Evolutionary conservation across 2,329 filamentous ascomycete species (phyloP).

Genomic region (Myriangium duriaei): DNA sequence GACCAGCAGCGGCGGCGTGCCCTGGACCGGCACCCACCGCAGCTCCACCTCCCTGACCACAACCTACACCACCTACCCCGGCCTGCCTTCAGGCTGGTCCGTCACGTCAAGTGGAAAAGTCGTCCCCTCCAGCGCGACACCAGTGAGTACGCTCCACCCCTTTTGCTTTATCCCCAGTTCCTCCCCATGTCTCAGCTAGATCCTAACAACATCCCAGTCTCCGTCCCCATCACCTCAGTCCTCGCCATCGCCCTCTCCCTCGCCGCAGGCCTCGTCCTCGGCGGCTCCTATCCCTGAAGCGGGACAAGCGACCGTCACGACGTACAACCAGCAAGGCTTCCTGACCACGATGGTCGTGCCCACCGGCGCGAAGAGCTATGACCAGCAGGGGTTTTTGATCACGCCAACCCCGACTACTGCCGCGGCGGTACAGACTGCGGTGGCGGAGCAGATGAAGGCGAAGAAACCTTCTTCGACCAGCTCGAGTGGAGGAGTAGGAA

Average conservation of each 20-base stretch:
- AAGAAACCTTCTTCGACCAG: too few relatives aligned
- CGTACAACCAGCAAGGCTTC: constrained; percentile 39
- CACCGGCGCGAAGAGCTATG: constrained; percentile 29
- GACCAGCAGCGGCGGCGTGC: constrained; percentile 49
- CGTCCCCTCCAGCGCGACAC: constrained; percentile 50
- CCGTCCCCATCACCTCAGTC: constrained; percentile 40
- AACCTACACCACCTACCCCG: constrained; percentile 35
- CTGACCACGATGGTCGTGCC: constrained; percentile 32
- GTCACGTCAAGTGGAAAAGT: constrained; percentile 67
- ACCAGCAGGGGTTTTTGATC: constrained; percentile 33
- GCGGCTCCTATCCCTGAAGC: constrained; percentile 28
- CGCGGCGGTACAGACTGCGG: background rate
- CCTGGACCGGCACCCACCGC: constrained; percentile 50
- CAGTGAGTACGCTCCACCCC: constrained; percentile 46
- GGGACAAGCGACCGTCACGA: constrained; percentile 27
- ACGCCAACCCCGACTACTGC: constrained; percentile 3
- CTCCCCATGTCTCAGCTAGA: constrained; percentile 18
- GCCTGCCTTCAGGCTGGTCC: constrained; percentile 68
- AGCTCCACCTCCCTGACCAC: constrained; percentile 25
- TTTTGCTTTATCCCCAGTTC: constrained; percentile 11
- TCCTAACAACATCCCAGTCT: constrained; percentile 23
- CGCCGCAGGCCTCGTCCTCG: constrained; percentile 32
- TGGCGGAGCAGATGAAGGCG: background rate
- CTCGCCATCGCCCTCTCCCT: constrained; percentile 38
- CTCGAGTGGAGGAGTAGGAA: too few relatives aligned